Evolutionary conservation across 2,329 filamentous ascomycete genomes (phyloP), one percentile per base, ranked within the genome.

Genomic region (Aspergillus aculeatinus): DNA sequence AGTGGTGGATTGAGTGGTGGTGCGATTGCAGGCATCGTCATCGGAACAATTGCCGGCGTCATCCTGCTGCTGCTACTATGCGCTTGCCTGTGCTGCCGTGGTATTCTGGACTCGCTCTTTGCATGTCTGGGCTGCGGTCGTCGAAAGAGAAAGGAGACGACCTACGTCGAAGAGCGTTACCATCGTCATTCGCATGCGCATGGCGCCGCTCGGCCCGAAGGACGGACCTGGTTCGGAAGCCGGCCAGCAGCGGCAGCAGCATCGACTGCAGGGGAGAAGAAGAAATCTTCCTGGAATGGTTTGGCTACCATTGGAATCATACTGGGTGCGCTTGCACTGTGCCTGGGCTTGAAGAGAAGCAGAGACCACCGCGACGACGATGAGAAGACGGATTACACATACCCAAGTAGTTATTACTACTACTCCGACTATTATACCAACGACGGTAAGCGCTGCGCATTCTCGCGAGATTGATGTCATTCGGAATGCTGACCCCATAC

Each of bases 1-100:
- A 60, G 69, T 54, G 69, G 74, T 42, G 77, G 79, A 23, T 70
- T 82, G 23, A 81, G 79, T 59, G 80, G 79, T 19, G 80, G 80
- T 23, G 80, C 80, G 1, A 82, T 82, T 59, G 80, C 80, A 21
- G 80, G 80, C 44, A 82, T 82, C 53, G 80, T 82, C 58, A 80
- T 82, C 56, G 80, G 80, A 47, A 75, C 77, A 19, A 74, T 82
- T 57, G 74, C 74, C 1, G 80, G 78, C 53, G 73, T 80, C 11
- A 68, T 81, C 51, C 65, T 81, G 12, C 66, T 82, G 42, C 65
- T 81, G 25, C 70, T 82, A 23, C 62, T 82, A 25, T 80, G 77
- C 64, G 70, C 72, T 55, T 81, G 76, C 64, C 67, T 75, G 61
- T 81, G 79, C 60, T 76, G 77, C 61, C 77, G 73, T 48, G 74